Base-by-base conservation (phyloP, 345 rosid species). In the Ceriops zippeliana region DNA sequence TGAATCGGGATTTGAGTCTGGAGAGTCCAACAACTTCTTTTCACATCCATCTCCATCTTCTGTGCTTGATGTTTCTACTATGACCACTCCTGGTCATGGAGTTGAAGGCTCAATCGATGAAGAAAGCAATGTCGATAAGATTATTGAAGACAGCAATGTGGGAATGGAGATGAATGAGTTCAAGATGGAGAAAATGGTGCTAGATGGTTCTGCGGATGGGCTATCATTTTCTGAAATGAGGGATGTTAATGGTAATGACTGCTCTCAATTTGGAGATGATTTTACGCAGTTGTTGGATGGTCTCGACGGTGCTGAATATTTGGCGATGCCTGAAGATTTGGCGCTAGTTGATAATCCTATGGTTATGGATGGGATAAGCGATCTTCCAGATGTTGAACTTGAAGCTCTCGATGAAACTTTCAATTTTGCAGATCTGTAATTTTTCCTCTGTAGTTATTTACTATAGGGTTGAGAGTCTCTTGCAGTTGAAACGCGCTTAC, bases 1-100 rank as follows among this genome's bases (percentile, higher is more conserved):
- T 31, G 52, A 32, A 57, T 31, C 69, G 0, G 61, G 31, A 27
- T 59, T 20, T 8, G 70, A 2, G 17, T 60, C 71, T 0, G 72
- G 63, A 61, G 75, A 74, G 21, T 32, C 53, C 16, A 66, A 35
- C 35, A 68, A 35, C 1, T 65, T 22, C 24, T 49, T 61, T 38
- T 54, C 63, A 16, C 83, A 58, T 52, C 83, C 70, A 1, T 86
- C 88, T 0, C 90, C 86, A 0, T 82, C 75, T 0, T 81, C 88
- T 0, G 85, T 82, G 78, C 90, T 86, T n/a, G 84, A 81, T 63
- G 60, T 65, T 28, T 66, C 64, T 30, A 37, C 67, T 7, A 38
- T 73, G n/a, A 47, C 73, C 57, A 58, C 66, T 22, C 35, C 13
- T 31, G 27, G 68, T 57, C 56, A 65, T 1, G 59, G 35, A 34